Conservation (phyloP, 352 stramenopile species). For the Phytophthora colocasiae region DNA sequence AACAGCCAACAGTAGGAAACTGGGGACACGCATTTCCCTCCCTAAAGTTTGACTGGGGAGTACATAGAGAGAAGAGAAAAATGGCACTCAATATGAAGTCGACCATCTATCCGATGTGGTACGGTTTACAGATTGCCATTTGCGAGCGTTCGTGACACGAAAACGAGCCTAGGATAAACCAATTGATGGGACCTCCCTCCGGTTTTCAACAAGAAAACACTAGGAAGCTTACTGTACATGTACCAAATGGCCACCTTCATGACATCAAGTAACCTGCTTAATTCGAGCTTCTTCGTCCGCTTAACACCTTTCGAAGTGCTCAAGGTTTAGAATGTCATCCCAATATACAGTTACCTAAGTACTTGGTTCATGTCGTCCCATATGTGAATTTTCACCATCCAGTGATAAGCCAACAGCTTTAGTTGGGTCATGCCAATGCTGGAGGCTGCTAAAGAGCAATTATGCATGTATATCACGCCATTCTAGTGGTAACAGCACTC, state of each 20-base stretch:
- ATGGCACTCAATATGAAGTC: not conserved
- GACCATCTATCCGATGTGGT: slow-evolving; percentile 4
- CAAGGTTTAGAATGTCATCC: no score
- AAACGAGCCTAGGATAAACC: not conserved
- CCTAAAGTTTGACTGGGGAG: not conserved
- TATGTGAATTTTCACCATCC: not conserved
- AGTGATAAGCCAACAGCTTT: not conserved
- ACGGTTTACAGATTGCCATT: slow-evolving; percentile 5
- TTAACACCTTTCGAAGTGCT: no score
- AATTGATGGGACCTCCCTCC: not conserved
- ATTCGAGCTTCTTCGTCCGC: no score
- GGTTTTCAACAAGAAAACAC: not conserved
- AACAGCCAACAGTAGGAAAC: not conserved
- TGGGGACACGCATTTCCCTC: not conserved
- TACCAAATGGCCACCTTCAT: no score
- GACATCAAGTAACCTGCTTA: no score
- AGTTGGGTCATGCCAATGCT: no score
- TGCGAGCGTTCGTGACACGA: not conserved
- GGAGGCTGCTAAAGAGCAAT: no score
- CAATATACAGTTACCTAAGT: no score
- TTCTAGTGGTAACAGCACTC: not conserved
- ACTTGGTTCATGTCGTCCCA: not conserved
- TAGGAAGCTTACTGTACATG: no score
- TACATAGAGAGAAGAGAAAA: not conserved
- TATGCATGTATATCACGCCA: not conserved